phyloP scores from a whole-genome alignment of 2,329 filamentous ascomycete species.

The Talaromyces sp. region DNA sequence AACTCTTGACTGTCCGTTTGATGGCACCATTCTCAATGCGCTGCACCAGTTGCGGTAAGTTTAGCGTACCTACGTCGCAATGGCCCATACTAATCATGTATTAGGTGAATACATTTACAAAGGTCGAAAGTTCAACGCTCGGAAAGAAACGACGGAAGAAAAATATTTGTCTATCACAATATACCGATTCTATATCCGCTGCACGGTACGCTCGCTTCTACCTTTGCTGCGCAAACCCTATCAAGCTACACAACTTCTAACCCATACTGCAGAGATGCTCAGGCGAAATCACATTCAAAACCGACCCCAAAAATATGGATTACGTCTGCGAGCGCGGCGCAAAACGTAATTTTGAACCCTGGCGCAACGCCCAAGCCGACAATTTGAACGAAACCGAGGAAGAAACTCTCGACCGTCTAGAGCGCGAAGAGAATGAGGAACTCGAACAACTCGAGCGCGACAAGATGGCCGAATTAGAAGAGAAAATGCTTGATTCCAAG shows the following conservation, averaged over 20 bases:
- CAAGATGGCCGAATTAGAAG: slow-evolving; percentile 91
- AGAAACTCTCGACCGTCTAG: slow-evolving; percentile 76
- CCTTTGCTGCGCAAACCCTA: not conserved
- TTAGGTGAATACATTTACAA: slow-evolving; percentile 82
- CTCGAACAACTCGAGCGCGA: slow-evolving; percentile 69
- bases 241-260: slow-evolving; percentile 1
- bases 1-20: slow-evolving; percentile 75
- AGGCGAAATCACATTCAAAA: slow-evolving; percentile 86
- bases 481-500: slow-evolving; percentile 88
- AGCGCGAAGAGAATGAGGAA: slow-evolving; percentile 66
- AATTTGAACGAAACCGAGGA: slow-evolving; percentile 73
- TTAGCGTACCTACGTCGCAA: not conserved
- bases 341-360: slow-evolving; percentile 89
- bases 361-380: slow-evolving; percentile 64
- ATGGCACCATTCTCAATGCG: slow-evolving; percentile 87
- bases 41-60: slow-evolving; percentile 49
- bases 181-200: slow-evolving; percentile 85
- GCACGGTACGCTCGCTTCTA: slow-evolving; percentile 63
- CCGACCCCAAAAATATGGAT: slow-evolving; percentile 89
- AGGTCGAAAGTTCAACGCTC: slow-evolving; percentile 90
- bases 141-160: slow-evolving; percentile 88
- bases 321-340: slow-evolving; percentile 79
- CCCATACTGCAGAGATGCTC: slow-evolving; percentile 32
- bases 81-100: slow-evolving; percentile 17
- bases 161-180: slow-evolving; percentile 86